Evolutionary conservation across 1,284 basidiomycete species (phyloP).

Genomic region (Pterula multifida): DNA sequence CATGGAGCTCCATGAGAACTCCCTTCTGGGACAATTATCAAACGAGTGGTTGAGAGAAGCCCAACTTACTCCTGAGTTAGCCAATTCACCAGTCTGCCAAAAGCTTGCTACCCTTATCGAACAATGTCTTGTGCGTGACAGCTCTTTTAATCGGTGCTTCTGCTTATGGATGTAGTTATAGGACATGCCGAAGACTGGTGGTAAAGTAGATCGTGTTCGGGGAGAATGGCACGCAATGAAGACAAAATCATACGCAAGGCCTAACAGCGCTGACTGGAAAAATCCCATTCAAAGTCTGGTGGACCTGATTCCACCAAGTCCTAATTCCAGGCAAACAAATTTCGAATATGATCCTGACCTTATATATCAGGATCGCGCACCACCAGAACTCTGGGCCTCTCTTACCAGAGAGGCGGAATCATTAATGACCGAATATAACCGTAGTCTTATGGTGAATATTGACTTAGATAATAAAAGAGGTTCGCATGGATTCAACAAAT

Average conservation of each 20-base stretch:
- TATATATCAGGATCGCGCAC: constrained; percentile 15
- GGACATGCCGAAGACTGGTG: constrained; percentile 11
- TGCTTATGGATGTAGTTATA: not conserved
- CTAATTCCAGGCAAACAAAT: not conserved
- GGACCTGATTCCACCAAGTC: constrained; percentile 3
- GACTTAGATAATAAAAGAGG: not conserved
- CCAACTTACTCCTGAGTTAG: constrained; percentile 8
- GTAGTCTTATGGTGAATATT: not conserved
- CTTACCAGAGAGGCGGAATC: not conserved
- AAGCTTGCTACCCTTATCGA: constrained; percentile 12
- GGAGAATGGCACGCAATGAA: constrained; percentile 3
- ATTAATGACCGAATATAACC: not conserved
- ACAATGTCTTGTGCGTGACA: constrained; percentile 10
- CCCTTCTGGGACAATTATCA: constrained; percentile 9
- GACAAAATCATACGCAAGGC: too few relatives aligned
- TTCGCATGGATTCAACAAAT: too few relatives aligned
- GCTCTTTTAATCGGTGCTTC: not conserved
- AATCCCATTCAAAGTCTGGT: constrained; percentile 7
- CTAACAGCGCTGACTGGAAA: constrained; percentile 3
- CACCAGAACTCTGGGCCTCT: not conserved
- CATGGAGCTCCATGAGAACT: constrained; percentile 9
- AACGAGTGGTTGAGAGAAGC: constrained; percentile 12
- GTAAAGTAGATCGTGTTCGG: not conserved
- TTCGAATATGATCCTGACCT: constrained; percentile 10
- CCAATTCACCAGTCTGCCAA: constrained; percentile 6